A percentile compares a stretch with the other conserved stretches of the same genome.
phyloP scores from a whole-genome alignment of 106 monocot species.

The Hemerocallis citrina region DNA sequence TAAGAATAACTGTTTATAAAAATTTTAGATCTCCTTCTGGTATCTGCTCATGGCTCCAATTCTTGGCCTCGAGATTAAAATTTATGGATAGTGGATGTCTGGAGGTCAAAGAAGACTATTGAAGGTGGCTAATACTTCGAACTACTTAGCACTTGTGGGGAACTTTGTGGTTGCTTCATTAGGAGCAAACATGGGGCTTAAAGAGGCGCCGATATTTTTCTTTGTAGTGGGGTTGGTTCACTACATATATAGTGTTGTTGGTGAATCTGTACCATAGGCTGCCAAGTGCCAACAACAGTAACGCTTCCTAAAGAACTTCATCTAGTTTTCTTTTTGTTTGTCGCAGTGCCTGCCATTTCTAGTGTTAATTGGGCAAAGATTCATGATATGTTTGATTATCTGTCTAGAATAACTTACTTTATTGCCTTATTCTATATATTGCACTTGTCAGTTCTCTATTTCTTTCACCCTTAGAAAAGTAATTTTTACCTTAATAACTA shows the following conservation, averaged over 20 bases:
- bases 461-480: too few species aligned
- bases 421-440: constrained; percentile 41
- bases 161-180: constrained; percentile 51
- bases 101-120: constrained; percentile 48
- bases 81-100: constrained; percentile 59
- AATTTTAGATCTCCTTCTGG: constrained; percentile 22
- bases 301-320: constrained; percentile 56
- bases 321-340: constrained; percentile 75
- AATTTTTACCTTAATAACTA: too few species aligned
- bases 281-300: constrained; percentile 48
- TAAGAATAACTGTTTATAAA: constrained; percentile 4
- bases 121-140: constrained; percentile 71
- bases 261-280: constrained; percentile 86
- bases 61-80: constrained; percentile 52
- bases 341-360: constrained; percentile 58
- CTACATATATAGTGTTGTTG: constrained; percentile 63
- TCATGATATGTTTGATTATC: constrained; percentile 31
- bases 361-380: constrained; percentile 62
- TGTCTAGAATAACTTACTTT: constrained; percentile 39
- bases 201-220: constrained; percentile 51
- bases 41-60: constrained; percentile 49
- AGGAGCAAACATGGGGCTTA: constrained; percentile 39
- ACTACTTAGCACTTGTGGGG: constrained; percentile 53
- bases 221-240: constrained; percentile 66
- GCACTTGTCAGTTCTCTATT: constrained; percentile 62